Base-by-base conservation (phyloP, 2,329 filamentous ascomycete genomes). In the Aureobasidium sp. region DNA sequence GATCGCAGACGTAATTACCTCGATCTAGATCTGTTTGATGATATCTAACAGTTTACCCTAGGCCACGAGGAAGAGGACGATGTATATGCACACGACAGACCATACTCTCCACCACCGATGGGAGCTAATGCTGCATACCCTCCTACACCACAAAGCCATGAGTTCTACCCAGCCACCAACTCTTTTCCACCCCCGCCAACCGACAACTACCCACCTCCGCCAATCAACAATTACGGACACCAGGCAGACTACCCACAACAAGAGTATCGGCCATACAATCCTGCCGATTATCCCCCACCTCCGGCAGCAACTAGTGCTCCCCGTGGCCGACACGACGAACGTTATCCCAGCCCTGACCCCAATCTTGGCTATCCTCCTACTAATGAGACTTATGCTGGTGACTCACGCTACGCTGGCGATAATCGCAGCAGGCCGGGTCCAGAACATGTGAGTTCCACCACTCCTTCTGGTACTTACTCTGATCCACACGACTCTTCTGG, bases 361-460 rank as follows among this genome's bases (percentile, higher is more conserved):
- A 70, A 64, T 47, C 63, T 70, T 26, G 68, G 69, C 36, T 67
- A 69, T 50, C 67, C 69, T 12, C 70, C 70, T 50, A 68, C 67
- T 2, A 66, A 68, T 51, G 71, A 73, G 17, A 69, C 70, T 2
- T 72, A 68, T 56, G 70, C 68, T 23, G 71, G 69, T 50, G 70
- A 72, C 58, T 51, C 66, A 34, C 69, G 70, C 20, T 71, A 70
- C 64, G 68, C 63, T 60, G 51, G 51, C 37, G 51, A 74, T 66
- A 70, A 73, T 65, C 69, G 69, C 48, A 61, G 59, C 32, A 63
- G 66, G 59, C 70, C 68, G 63, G 71, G 70, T 67, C 73, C 75
- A 71, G 76, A 77, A 66, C 77, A 80, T 79, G 79, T 81, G 78
- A 80, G 79, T 81, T 74, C 74, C 73, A 69, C 66, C 65, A 66